phyloP scores from a whole-genome alignment of 305 asterid genomes.

The Plantago rigida region DNA sequence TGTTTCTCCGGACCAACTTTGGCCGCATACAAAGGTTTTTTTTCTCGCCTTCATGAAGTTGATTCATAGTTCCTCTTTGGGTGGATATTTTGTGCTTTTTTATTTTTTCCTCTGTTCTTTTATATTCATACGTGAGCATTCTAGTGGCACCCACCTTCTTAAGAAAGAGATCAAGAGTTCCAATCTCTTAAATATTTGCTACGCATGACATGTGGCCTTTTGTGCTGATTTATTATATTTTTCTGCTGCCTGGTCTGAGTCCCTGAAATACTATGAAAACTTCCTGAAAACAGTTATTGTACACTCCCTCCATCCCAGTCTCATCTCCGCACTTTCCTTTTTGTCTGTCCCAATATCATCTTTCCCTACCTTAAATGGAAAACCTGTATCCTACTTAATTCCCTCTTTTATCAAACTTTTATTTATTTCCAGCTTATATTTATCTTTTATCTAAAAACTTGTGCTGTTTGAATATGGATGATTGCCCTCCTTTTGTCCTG shows the following conservation, averaged over 20 bases:
- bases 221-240: conserved; percentile 2
- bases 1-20: conserved; percentile 96
- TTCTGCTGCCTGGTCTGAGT: conserved; percentile 6
- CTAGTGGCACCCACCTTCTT: no score
- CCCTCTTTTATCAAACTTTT: no score
- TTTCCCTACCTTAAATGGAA: no score
- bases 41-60: conserved; percentile 15
- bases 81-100: background rate
- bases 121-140: no score
- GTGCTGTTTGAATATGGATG: background rate
- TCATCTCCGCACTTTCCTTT: no score
- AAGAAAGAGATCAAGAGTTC: background rate
- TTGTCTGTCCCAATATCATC: no score
- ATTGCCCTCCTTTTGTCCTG: background rate
- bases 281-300: background rate
- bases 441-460: no score
- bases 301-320: no score
- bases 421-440: no score
- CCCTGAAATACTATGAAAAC: background rate
- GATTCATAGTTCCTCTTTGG: background rate
- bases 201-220: conserved; percentile 8
- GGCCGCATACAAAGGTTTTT: conserved; percentile 98
- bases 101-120: background rate
- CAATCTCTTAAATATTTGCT: background rate
- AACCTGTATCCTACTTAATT: no score